Percentiles rank a stretch among this genome's conserved stretches.
Evolutionary conservation across 352 stramenopile species (phyloP).

Genomic region (Phytophthora ohioensis): DNA sequence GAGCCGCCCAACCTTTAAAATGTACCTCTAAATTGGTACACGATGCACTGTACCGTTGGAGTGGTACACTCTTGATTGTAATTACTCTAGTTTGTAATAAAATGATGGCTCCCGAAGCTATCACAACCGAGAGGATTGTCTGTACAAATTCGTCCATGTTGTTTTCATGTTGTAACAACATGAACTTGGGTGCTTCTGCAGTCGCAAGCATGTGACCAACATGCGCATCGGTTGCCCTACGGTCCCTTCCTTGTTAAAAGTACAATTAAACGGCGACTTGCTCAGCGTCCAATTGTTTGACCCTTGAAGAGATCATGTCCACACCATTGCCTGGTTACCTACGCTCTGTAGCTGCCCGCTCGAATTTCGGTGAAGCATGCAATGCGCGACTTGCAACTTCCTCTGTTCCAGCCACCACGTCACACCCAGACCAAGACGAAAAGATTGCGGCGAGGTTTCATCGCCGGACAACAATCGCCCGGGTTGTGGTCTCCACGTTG

Average conservation of each 20-base stretch:
- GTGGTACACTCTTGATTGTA: no score
- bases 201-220: constrained; percentile 9
- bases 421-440: constrained; percentile 5
- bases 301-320: constrained; percentile 14
- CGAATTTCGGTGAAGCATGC: constrained; percentile 30
- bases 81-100: no score
- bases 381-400: constrained; percentile 23
- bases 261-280: constrained; percentile 21
- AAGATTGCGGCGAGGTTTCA: constrained; percentile 24
- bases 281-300: constrained; percentile 27
- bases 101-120: no score
- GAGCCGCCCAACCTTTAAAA: no score
- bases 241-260: constrained; percentile 25
- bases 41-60: no score
- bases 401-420: constrained; percentile 19
- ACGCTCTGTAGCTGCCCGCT: constrained; percentile 17
- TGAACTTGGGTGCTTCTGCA: constrained; percentile 1
- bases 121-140: no score
- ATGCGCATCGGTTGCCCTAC: constrained; percentile 6
- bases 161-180: constrained; percentile 7
- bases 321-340: constrained; percentile 27
- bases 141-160: background rate
- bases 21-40: no score
- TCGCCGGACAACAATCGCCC: constrained; percentile 18
- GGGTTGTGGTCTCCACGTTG: constrained; percentile 36